Base-by-base conservation (phyloP, 371 early-diverging fungal genomes). In the Actinomortierella wolfii region DNA sequence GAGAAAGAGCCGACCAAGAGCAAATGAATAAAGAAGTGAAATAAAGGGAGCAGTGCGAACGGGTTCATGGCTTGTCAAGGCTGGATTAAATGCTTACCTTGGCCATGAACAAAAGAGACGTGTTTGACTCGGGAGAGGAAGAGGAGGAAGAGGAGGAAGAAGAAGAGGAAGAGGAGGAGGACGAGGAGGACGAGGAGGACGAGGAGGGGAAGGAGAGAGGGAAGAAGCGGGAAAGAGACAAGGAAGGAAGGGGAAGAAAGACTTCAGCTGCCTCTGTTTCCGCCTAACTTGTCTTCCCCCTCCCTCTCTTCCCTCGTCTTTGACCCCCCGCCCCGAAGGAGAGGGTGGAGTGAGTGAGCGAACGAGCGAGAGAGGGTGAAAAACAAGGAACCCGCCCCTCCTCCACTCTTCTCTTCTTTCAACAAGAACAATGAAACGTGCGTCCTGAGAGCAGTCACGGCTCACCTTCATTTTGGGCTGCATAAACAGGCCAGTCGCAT, bases 251-350 rank as follows among this genome's bases (percentile, higher is more conserved):
- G 18, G 48, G 24, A 20, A 48, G 48, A 23, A 23, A 23, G 48
- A 14, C 15, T n/a, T 25, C 23, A 3, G 21, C 24, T 47, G 18
- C 18, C 23, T 46, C 5, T 20, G n/a, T 46, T 46, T 5, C 18
- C 23, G 9, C 1, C 6, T 47, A 23, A 9, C 14, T 3, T 48
- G 5, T 25, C 13, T 48, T 15, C 23, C 48, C 21, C 21, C 21
- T 21, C 47, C 21, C 47, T 21, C 11, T 47, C 21, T 9, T 24
- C 47, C 47, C 45, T 21, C 47, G 47, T 18, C 9, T 20, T 20
- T 44, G 44, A n/a, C 44, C 44, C 44, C n/a, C 44, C 44, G 44
- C n/a, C 20, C 44, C n/a, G 44, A 44, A 20, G 44, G 44, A 20
- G 20, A 44, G 44, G 44, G 20, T 15, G 44, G 47, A 47, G 47